Base-by-base conservation (phyloP, 345 rosid species). In the Gossypium arboreum region DNA sequence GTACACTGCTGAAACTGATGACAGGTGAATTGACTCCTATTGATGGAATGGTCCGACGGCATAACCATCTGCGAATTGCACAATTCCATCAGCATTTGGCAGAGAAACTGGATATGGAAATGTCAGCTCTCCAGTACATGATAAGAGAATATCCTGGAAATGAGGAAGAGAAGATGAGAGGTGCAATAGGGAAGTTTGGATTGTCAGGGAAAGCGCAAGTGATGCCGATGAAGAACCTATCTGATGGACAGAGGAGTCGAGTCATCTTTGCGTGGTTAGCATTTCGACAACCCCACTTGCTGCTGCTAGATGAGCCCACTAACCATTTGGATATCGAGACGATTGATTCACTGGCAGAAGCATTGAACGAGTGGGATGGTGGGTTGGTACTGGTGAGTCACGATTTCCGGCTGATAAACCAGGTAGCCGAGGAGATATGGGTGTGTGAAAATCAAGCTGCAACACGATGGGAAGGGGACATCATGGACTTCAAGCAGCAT, bases 281-380 rank as follows among this genome's bases (percentile, higher is more conserved):
- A 11, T 96, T 45, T 18, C 87, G 97, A 88, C 98, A 96, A 78
- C 99, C 99, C 12, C 97, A 96, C 51, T 59, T 96, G 88, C 89
- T 96, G 73, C 84, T 96, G 22, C 75, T 96, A 82, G 99, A 96
- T 72, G 99, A 96, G 79, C 99, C 99, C 0, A 96, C 99, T 0
- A 93, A 96, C 76, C 99, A 96, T 80, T 80, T 96, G 90, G 99
- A 96, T 78, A 93, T 96, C 1, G 99, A 96, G 85, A 96, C 99
- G 1, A 96, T 93, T 0, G 99, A 96, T 78, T 93, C 99, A 0
- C 85, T 96, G 11, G 97, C 93, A 0, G 97, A 92, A 75, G 97
- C 97, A 39, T 75, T 92, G 84, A 92, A 88, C 15, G 93, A 92
- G 79, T 92, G 94, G 94, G 97, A 92, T 51, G 94, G 97, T 15